Percentiles rank a stretch among this genome's conserved stretches.
Evolutionary conservation across 2,329 filamentous ascomycete genomes (phyloP).

Genomic region (Verruconis gallopava): DNA sequence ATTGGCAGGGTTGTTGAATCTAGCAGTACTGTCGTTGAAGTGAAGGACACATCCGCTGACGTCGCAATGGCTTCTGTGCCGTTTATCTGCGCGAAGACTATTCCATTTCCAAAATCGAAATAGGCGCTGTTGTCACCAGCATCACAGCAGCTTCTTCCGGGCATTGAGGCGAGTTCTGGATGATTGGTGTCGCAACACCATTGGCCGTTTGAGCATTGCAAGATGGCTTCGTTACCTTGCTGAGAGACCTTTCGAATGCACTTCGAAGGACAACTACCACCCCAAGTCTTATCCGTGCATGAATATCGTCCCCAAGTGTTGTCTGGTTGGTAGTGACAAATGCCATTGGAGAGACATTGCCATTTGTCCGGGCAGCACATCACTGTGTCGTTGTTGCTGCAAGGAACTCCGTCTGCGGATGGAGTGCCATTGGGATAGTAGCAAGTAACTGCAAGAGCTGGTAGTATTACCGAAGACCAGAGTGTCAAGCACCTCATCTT

Average conservation of each 20-base stretch:
- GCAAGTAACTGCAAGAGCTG: neutral
- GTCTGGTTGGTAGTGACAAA: slow-evolving; percentile 20
- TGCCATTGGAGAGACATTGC: slow-evolving; percentile 21
- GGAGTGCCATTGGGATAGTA: neutral
- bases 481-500: no score
- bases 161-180: neutral
- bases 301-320: slow-evolving; percentile 19
- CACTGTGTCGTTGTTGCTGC: neutral
- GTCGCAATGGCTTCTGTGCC: no score
- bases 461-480: no score
- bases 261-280: slow-evolving; percentile 10
- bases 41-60: no score
- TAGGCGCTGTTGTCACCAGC: neutral
- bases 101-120: neutral
- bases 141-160: neutral
- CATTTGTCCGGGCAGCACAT: slow-evolving; percentile 24
- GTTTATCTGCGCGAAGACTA: neutral
- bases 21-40: no score
- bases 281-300: slow-evolving; percentile 22
- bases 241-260: slow-evolving; percentile 14
- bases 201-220: slow-evolving; percentile 17
- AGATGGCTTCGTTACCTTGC: slow-evolving; percentile 20
- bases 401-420: neutral
- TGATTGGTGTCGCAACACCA: slow-evolving; percentile 20
- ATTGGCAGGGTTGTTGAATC: no score